Base-by-base conservation (phyloP, 1,284 basidiomycete genomes). In the Ceratobasidium sp. region DNA sequence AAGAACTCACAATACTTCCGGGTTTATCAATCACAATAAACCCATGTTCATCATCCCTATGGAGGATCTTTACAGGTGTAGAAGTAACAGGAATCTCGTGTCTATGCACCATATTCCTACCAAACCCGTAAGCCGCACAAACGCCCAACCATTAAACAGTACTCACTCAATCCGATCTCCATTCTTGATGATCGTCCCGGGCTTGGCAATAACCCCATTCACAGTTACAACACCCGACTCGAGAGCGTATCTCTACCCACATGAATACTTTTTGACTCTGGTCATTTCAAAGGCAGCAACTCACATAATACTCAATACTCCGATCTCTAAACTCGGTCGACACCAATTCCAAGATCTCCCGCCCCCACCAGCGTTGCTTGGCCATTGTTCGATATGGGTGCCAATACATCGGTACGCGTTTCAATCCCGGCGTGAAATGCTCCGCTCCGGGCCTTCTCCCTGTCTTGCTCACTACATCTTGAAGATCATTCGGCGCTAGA, bases 61-160 rank as follows among this genome's bases (percentile, higher is more conserved):
- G 80, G 6, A 98, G 80, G 52, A 99, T 85, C 72, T 88, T 85
- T 59, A 99, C 87, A 0, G 93, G 91, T 9, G 85, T 91, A 5
- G 91, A 88, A 0, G 94, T 91, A 2, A 99, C 89, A 0, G 97
- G 94, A 2, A 97, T 96, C 78, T 99, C 97, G 77, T 99, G 97
- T 16, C 93, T 83, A 78, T 98, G 95, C 1, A 96, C 93, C 3
- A 93, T 85, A 76, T 98, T 98, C 75, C 93, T 96, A 72, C 5
- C 2, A 46, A 29, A 46, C 52, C 16, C 49, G 52, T 49, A 69
- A 52, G 53, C 29, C 19, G 5, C 19, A 46, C 14, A 16, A 46
- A 46, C 16, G 54, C 56, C 74, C 73, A 23, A 69, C 72, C 52
- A 74, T 72, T 0, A 73, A 57, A 21, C n/a, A 27, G 50, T 41